A percentile compares a stretch with the other conserved stretches of the same genome.
These are phyloP conservation scores for Hibiscus trionum DNA, from an alignment of 345 rosid genomes.

Conservation along the genomic window DNA sequence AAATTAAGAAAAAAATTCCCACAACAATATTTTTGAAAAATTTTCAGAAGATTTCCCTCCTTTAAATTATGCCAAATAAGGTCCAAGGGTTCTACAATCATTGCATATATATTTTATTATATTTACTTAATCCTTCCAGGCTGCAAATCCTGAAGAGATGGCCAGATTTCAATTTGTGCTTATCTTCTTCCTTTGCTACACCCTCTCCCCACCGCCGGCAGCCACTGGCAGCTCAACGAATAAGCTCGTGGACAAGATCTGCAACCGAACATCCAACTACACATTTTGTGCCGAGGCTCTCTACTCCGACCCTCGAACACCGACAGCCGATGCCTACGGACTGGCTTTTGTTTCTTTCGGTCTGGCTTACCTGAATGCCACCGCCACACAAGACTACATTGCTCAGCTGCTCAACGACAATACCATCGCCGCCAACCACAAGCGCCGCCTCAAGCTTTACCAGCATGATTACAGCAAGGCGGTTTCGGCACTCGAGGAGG, in stretches of 20 bases:
- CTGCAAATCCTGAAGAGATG: not conserved
- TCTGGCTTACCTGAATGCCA: conserved; percentile 28
- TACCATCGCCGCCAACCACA: not conserved
- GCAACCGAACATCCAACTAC: conserved; percentile 23
- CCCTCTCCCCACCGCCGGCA: not conserved
- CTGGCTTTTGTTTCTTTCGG: conserved; percentile 35
- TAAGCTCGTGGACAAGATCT: conserved; percentile 24
- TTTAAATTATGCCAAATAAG: not conserved
- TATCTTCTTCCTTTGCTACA: not conserved
- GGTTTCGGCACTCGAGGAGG: conserved; percentile 15
- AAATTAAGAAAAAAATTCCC: too few relatives aligned
- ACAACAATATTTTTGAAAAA: too few relatives aligned
- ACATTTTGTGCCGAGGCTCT: conserved; percentile 32
- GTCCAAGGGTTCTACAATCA: not conserved
- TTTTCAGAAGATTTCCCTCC: too few relatives aligned
- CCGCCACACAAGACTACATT: conserved; percentile 21
- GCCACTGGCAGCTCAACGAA: not conserved
- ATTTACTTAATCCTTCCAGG: not conserved
- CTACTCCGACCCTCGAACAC: conserved; percentile 33
- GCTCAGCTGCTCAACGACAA: conserved; percentile 8
- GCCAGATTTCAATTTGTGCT: not conserved
- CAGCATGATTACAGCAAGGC: conserved; percentile 15
- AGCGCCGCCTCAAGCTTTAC: conserved; percentile 23
- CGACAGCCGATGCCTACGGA: conserved; percentile 24
- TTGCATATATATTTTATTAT: not conserved